phyloP scores from a whole-genome alignment of 2,329 filamentous ascomycete species.

The Monosporascus sp. region DNA sequence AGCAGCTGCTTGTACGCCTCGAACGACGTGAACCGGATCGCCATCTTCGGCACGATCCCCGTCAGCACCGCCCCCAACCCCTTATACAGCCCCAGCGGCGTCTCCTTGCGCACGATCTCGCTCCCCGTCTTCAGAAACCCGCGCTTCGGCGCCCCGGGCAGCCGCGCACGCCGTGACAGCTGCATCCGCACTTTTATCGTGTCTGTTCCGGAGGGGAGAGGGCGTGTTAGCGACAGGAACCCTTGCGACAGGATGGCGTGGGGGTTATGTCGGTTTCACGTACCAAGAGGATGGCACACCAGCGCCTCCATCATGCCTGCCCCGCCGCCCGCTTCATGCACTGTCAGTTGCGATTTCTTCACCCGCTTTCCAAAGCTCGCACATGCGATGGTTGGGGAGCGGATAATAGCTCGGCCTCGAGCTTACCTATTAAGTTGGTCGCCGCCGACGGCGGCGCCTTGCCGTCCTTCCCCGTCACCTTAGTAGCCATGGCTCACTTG shows the following conservation, averaged over 20 bases:
- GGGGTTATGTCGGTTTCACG: conserved; percentile 2
- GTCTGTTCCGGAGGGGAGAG: conserved; percentile 42
- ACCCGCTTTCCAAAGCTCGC: too few species aligned
- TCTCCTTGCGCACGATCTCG: conserved; percentile 86
- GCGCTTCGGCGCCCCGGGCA: conserved; percentile 76
- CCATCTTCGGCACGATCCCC: conserved; percentile 98
- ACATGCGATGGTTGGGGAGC: neutral
- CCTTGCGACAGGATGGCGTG: neutral
- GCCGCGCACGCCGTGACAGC: conserved; percentile 77
- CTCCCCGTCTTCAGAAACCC: conserved; percentile 83
- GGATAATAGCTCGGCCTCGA: conserved; percentile 3
- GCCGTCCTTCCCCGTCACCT: conserved; percentile 39
- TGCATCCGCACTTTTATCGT: conserved; percentile 99
- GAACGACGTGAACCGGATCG: conserved; percentile 96
- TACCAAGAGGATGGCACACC: conserved; percentile 88
- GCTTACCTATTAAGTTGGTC: conserved; percentile 82
- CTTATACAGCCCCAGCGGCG: conserved; percentile 91
- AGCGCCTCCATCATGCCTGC: conserved; percentile 99
- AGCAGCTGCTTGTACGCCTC: conserved; percentile 88
- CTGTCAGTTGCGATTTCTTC: conserved; percentile 9
- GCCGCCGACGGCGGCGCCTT: conserved; percentile 80
- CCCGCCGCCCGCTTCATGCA: conserved; percentile 72
- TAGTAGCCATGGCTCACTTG: conserved; percentile 33
- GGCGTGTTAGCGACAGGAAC: conserved; percentile 1
- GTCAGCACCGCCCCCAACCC: conserved; percentile 94